Evolutionary conservation across 768 basidiomycete species (phyloP), one percentile per base, ranked within the genome.

Genomic region (Tubosaeta brunneosetosa): DNA sequence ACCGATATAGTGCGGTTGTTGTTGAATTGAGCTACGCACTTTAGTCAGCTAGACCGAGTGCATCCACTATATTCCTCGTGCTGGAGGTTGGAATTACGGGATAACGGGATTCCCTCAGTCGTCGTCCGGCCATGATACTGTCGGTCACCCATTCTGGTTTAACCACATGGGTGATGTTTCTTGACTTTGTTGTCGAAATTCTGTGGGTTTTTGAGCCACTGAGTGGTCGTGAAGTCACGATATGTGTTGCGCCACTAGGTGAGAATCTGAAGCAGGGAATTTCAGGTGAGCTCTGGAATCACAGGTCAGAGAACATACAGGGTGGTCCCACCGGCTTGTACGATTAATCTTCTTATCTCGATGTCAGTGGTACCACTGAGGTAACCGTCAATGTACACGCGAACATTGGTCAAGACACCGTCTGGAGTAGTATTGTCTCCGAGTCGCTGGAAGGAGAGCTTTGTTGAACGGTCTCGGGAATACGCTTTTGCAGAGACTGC

Each of bases 71-170:
- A 51, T 65, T 73, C 54, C 66, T 67, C 17, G 69, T 72, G 19
- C 61, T 72, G 2, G 63, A 63, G 55, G 74, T 61, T 57, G 71
- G 75, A 49, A 80, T 63, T 17, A 83, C 73, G 7, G 73, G 53
- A 59, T 89, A 93, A 17, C 69, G 66, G 51, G 78, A 72, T 67
- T 93, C 91, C 33, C 77, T 71, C 53, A 80, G 70, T 58, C 81
- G 73, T 63, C 77, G 84, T 22, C 85, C 86, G 14, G 74, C 73
- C 16, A 66, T 65, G 56, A 90, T 75, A 58, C 86, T 86, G 56
- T 90, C 88, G 11, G 73, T 71, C 7, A 89, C 76, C 88, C 87
- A 91, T 64, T 85, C 83, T 9, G 88, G 88, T 51, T 75, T 82
- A 31, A 92, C 87, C 50, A 92, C 78, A 50, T 85, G 76, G 19